Conservation (phyloP, 176 grass and related monocot genomes). For the sorghum (Sorghum bicolor) region DNA sequence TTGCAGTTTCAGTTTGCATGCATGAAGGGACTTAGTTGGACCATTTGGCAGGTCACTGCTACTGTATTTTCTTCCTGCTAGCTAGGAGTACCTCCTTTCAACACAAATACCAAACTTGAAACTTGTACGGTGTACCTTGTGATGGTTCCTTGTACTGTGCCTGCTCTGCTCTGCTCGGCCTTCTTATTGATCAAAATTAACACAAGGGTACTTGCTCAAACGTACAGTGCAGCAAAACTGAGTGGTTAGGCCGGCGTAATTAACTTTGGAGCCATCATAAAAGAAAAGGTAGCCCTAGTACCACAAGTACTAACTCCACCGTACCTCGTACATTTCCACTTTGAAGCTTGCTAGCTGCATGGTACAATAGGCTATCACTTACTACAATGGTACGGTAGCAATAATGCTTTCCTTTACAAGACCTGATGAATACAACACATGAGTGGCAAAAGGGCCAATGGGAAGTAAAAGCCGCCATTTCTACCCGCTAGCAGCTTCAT, state of each 20-base stretch:
- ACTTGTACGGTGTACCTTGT: not conserved
- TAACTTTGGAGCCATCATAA: not conserved
- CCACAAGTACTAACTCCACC: not conserved
- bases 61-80: no score
- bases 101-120: not conserved
- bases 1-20: not conserved
- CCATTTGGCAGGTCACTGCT: not conserved
- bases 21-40: not conserved
- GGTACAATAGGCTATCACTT: not conserved
- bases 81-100: no score
- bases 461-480: constrained; percentile 30
- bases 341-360: not conserved
- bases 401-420: not conserved
- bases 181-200: not conserved
- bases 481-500: not conserved
- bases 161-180: not conserved
- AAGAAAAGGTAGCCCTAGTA: not conserved
- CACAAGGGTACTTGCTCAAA: not conserved
- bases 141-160: not conserved
- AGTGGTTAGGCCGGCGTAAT: not conserved
- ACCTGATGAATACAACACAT: not conserved
- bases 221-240: not conserved
- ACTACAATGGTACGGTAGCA: not conserved
- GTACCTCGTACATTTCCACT: constrained; percentile 19
- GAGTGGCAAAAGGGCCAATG: not conserved